Evolutionary conservation across 306 rosid species (phyloP).

Genomic region (Vigna trinervia): DNA sequence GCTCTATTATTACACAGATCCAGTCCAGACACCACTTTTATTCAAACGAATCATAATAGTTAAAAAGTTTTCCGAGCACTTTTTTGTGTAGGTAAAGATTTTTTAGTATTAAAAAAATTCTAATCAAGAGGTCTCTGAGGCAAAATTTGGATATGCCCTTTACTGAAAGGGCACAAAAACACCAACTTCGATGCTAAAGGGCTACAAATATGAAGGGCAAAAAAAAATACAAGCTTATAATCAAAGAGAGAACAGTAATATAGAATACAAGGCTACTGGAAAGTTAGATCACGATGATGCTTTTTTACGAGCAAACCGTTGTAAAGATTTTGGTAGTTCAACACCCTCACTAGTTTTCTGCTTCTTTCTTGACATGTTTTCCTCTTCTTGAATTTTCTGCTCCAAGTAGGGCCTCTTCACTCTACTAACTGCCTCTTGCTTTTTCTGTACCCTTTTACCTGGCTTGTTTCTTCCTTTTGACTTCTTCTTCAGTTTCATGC

Average conservation of each 20-base stretch:
- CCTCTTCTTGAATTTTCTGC: constrained; percentile 62
- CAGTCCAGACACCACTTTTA: background rate
- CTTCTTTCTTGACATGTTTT: constrained; percentile 60
- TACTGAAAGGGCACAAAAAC: constrained; percentile 4
- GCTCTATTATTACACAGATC: background rate
- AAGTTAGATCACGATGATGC: constrained; percentile 45
- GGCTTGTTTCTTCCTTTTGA: constrained; percentile 91
- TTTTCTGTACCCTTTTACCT: constrained; percentile 67
- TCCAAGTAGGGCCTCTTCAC: constrained; percentile 83
- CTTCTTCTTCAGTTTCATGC: constrained; percentile 68
- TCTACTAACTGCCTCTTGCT: constrained; percentile 58
- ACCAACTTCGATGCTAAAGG: too few relatives aligned
- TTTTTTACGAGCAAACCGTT: constrained; percentile 76
- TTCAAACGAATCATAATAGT: background rate
- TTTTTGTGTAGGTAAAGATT: background rate
- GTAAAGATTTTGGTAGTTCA: constrained; percentile 70
- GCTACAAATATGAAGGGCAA: too few relatives aligned
- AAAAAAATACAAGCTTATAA: background rate
- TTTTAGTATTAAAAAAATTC: background rate
- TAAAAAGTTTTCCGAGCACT: background rate
- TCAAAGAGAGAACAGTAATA: background rate
- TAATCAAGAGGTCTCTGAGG: background rate
- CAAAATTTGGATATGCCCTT: constrained; percentile 39
- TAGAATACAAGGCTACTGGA: background rate
- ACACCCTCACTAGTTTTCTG: constrained; percentile 58